Base-by-base conservation (phyloP, 148 eudicot genomes). In the Dianthus caryophyllus region DNA sequence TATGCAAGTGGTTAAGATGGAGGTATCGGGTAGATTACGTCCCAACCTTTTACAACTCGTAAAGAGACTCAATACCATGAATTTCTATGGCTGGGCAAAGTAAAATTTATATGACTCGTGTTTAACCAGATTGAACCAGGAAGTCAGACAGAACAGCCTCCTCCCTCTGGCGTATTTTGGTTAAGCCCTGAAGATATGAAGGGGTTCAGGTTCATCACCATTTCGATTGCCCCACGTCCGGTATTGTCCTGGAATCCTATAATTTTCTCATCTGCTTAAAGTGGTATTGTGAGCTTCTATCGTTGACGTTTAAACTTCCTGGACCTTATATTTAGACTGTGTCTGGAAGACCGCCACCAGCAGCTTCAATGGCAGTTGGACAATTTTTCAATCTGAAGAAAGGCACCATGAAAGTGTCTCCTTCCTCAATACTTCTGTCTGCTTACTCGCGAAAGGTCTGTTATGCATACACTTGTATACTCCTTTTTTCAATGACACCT, bases 331-430 rank as follows among this genome's bases (percentile, higher is more conserved):
- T 54, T 73, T 83, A 94, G 99, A 79, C 93, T 73, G 61, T 90
- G 72, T 94, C 99, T 71, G 99, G 97, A 41, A 83, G 97, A 83
- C 99, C 99, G 77, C 97, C 97, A 59, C 97, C 99, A 47, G 96
- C 93, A 30, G 87, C 89, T 76, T 94, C 99, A 51, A 94, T 94
- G 99, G 97, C 96, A 73, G 89, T 94, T 71, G 99, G 97, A 26
- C 99, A 94, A 75, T 94, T 94, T 68, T 88, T 94, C 72, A 77
- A 83, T 68, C 88, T 81, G 71, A 70, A 83, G 39, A 86, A 83
- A 68, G 90, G 91, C 55, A 39, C 80, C 43, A 70, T 53, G 43
- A 66, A 61, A 68, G 63, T 94, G 49, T 83, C 96, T 75, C 77
- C 90, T 43, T 65, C 70, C 36, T 69, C 69, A 59, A 74, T 84